Evolutionary conservation across 2,329 filamentous ascomycete genomes (phyloP).

Genomic region (Cladosporium sp.): DNA sequence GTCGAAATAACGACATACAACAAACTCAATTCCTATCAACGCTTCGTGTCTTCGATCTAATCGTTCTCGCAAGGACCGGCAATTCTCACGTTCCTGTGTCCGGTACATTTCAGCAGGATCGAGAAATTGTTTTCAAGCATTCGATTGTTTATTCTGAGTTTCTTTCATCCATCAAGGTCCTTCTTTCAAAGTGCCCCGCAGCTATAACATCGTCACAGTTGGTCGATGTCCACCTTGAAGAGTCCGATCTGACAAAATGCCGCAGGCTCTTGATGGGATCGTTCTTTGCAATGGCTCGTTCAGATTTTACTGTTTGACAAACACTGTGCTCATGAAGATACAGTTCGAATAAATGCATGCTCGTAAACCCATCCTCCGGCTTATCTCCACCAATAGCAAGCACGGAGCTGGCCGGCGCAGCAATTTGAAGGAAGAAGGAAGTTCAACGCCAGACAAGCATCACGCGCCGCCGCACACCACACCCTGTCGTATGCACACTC

Average conservation of each 20-base stretch:
- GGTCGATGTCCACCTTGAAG: not conserved
- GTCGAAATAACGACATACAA: not conserved
- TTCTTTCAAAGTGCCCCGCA: not conserved
- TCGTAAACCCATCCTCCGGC: not conserved
- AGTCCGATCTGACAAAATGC: no score
- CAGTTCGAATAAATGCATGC: not conserved
- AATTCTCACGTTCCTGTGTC: not conserved
- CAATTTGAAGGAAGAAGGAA: not conserved
- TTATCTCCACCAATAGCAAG: not conserved
- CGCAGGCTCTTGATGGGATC: no score
- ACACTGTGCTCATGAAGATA: not conserved
- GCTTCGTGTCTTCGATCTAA: not conserved
- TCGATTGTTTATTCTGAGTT: not conserved
- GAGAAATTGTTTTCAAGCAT: not conserved
- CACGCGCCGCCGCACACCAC: not conserved
- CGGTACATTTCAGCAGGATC: not conserved
- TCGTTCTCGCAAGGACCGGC: not conserved
- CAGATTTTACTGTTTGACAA: no score
- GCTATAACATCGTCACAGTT: not conserved
- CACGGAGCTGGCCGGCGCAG: not conserved
- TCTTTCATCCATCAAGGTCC: not conserved
- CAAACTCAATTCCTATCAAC: no score
- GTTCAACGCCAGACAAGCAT: not conserved
- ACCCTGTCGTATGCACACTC: not conserved
- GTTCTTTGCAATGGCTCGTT: no score